Evolutionary conservation across 1,284 basidiomycete genomes (phyloP), one percentile per base, ranked within the genome.

Genomic region (Phylloboletellus chloephorus): DNA sequence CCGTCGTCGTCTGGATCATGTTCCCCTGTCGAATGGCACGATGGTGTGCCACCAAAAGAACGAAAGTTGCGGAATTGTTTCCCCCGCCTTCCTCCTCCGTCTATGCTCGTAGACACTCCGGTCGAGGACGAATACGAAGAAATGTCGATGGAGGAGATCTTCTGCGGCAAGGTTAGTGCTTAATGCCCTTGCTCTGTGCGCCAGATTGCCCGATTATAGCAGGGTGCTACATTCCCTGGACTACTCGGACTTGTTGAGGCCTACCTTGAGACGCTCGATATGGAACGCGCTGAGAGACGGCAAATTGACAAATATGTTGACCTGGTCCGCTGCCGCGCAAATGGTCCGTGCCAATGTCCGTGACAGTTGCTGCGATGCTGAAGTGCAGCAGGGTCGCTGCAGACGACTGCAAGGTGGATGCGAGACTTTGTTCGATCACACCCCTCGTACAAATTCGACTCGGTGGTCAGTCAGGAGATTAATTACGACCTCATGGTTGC

Each of bases 401-500:
- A 82, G 56, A 98, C 96, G 0, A 79, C 90, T 1, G 96, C 96
- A 2, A 81, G 81, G 7, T 99, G 91, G 91, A 93, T 97, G 43
- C 78, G 96, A 20, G 73, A 88, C 34, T 98, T 96, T 63, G 87
- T 99, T 33, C 79, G 81, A 15, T 74, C 78, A 1, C 96, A 99
- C 64, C 89, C 93, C 3, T 76, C 71, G 15, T 99, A 99, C 71
- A 86, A 88, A 64, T 74, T 79, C 39, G 93, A 98, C 66, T 96
- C 92, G 30, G 83, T 88, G 24, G 88, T 99, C 17, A 85, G 72
- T 37, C 78, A 91, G 57, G 82, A 88, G 66, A 91, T 98, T 60
- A 97, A 95, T 59, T 96, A 94, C 61, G 96, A 98, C 65, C 74
- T 98, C 29, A 75, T 97, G 61, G 74, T 82, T 37, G 87, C 89